Percentiles rank a stretch among this genome's conserved stretches.
phyloP scores from a whole-genome alignment of 2,329 filamentous ascomycete species.

The Saccharata proteae region DNA sequence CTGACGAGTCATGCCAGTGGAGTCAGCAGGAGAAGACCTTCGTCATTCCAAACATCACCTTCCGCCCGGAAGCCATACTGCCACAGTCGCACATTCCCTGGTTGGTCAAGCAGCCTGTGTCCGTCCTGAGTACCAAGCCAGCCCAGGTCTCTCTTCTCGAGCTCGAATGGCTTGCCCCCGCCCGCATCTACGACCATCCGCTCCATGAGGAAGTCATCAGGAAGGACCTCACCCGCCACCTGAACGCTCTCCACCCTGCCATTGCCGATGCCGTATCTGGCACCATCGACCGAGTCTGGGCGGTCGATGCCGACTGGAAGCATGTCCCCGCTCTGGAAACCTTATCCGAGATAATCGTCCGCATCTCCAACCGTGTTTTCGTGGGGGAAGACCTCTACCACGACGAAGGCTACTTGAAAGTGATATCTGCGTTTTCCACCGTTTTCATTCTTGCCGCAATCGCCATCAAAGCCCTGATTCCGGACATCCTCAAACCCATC shows the following conservation, averaged over 20 bases:
- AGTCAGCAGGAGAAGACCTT: background rate
- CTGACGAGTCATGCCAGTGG: background rate
- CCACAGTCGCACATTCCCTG: background rate
- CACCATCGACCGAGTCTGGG: slow-evolving; percentile 2
- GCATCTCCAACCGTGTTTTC: slow-evolving; percentile 3
- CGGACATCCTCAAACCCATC: slow-evolving; percentile 2
- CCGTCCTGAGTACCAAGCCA: slow-evolving; percentile 4
- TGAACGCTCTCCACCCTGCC: slow-evolving; percentile 1
- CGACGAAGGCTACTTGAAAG: slow-evolving; percentile 1
- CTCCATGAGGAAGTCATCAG: slow-evolving; percentile 5
- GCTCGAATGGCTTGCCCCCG: slow-evolving; percentile 2
- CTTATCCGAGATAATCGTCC: background rate
- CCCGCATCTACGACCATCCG: background rate
- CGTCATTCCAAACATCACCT: background rate
- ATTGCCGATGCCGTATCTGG: slow-evolving; percentile 4
- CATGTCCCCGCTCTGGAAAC: slow-evolving; percentile 2
- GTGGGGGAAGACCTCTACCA: slow-evolving; percentile 1
- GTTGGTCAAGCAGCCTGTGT: background rate
- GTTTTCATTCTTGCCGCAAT: slow-evolving; percentile 2
- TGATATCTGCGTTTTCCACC: background rate
- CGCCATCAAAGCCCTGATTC: slow-evolving; percentile 1
- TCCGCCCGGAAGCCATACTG: background rate
- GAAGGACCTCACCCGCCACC: slow-evolving; percentile 6
- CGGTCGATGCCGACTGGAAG: slow-evolving; percentile 1
- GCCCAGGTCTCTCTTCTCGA: slow-evolving; percentile 2